Evolutionary conservation across 78 protist species (phyloP), one percentile per base, ranked within the genome.

Genomic region (Dictyostelium discoideum): DNA sequence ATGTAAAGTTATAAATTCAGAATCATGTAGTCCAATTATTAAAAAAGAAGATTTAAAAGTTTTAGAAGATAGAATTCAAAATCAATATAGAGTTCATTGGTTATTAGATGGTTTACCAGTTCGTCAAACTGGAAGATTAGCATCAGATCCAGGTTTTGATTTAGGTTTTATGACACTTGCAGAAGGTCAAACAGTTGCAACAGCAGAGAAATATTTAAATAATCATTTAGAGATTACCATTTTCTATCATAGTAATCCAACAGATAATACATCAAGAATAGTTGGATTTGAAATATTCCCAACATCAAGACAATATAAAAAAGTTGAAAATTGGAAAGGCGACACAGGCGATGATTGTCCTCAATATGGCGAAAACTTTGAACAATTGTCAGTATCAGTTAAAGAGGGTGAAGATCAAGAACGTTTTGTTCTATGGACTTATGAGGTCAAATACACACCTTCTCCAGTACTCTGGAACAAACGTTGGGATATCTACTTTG

Each of bases 401-500:
- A 32, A 42, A 50, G 69, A 42, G 5, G 85, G 60, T 50, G 60
- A 84, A 22, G 74, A 80, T 1, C n/a, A 82, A 67, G 93, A 39
- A 8, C 39, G 40, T 85, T 67, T 8, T 13, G 92, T 97, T 26
- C 13, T 96, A 44, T 98, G 96, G 94, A 96, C 99, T 3, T 98
- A 98, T 87, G 86, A 84, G 10, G 99, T 98, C 14, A 84, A 82
- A 2, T 98, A 98, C 97, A 69, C 87, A 48, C 26, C 48, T 6
- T 81, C 89, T 29, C 81, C 90, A 29, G 73, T 95, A 22, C 82
- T 84, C n/a, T 99, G 99, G 99, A 97, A 97, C 6, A 83, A 98
- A 10, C 96, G 99, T 29, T 99, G 99, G 99, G 99, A 99, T 32
- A 32, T 80, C 60, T 99, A 98, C 81, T 95, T 99, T 18, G 74